A percentile compares a stretch with the other conserved stretches of the same genome.
Conservation (phyloP, 2,329 filamentous ascomycete genomes). For the Moelleriella libera region DNA sequence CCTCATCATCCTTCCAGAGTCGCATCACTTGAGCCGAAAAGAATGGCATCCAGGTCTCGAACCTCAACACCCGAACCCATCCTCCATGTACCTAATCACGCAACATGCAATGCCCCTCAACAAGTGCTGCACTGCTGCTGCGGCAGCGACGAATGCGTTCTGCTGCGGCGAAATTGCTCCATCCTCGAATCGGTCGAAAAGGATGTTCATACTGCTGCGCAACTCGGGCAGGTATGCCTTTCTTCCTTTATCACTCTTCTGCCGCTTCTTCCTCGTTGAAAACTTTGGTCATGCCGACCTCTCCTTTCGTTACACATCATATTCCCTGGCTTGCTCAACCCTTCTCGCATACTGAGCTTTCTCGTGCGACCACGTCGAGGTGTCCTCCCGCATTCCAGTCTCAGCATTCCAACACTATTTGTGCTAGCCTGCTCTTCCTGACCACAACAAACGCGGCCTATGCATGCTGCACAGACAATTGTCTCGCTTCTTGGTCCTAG, state of each 20-base stretch:
- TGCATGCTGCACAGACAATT: background rate
- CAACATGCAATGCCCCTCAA: conserved; percentile 12
- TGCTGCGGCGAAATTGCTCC: conserved; percentile 65
- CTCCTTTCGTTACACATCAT: background rate
- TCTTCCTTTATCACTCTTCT: background rate
- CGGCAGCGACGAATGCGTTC: conserved; percentile 64
- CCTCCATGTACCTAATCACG: conserved; percentile 9
- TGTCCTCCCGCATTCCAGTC: conserved; percentile 1
- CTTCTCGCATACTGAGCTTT: background rate
- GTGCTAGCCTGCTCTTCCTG: background rate
- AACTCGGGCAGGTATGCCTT: conserved; percentile 73
- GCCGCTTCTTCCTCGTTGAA: background rate
- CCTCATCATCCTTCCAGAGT: background rate
- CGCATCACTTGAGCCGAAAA: background rate
- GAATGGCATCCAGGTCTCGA: background rate
- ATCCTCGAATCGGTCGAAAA: conserved; percentile 72
- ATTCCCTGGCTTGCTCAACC: background rate
- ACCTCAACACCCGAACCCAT: conserved; percentile 5
- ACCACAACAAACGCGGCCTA: background rate
- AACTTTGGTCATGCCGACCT: background rate
- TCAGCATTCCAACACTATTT: background rate
- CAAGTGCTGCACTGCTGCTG: conserved; percentile 62
- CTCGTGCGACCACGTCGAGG: background rate
- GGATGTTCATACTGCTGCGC: conserved; percentile 74
- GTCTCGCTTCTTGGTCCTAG: background rate